Base-by-base conservation (phyloP, 768 basidiomycete species). In the Imleria badia region DNA sequence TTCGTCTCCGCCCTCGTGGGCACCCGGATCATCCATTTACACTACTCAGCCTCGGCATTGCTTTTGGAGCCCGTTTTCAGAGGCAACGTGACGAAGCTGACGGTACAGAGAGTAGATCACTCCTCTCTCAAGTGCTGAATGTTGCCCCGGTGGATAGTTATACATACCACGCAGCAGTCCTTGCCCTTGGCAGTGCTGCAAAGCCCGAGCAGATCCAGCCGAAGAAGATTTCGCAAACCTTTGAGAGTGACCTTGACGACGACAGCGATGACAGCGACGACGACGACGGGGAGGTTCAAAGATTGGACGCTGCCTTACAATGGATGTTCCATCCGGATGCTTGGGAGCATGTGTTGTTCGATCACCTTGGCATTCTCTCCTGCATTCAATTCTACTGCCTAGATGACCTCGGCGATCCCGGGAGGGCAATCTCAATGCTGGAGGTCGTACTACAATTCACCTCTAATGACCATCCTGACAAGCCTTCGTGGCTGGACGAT, bases 1-100 rank as follows among this genome's bases (percentile, higher is more conserved):
- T 56, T 23, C 19, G 10, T 20, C 54, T 52, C 1, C n/a, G n/a
- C n/a, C n/a, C n/a, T n/a, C n/a, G n/a, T n/a, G 44, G 30, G 33
- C 54, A 59, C 34, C 45, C 49, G n/a, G 57, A 55, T 12, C 41
- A 51, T 20, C 20, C 42, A 20, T 23, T 8, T 8, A 42, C 53
- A 13, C 26, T 51, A n/a, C 23, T 47, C 19, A 48, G 30, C 30
- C 58, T 59, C 13, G 39, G 33, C 6, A 39, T 23, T n/a, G 57
- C 59, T 9, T 41, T 63, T 12, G 8, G 11, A n/a, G 36, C 45
- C 5, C 53, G 62, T 10, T 64, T 57, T 42, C 39, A 51, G 26
- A 47, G 47, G 22, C 46, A 20, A 26, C 50, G 26, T 0, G 5
- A 55, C 15, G 30, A 35, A 12, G 55, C 19, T 15, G 59, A 62